Base-by-base conservation (phyloP, 2,329 filamentous ascomycete species). In the Cladosporium velox region DNA sequence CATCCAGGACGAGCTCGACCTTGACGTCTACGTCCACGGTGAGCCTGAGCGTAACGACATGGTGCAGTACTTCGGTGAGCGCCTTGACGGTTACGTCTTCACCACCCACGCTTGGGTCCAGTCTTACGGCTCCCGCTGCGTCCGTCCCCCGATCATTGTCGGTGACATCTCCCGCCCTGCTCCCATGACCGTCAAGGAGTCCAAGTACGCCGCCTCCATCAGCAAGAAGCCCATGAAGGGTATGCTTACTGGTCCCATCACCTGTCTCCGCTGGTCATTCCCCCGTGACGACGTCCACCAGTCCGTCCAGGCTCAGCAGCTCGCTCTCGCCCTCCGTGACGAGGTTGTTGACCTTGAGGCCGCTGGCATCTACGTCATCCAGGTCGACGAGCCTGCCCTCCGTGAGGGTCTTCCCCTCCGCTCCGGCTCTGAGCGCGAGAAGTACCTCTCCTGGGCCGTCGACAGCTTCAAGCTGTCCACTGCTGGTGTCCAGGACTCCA, bases 211-310 rank as follows among this genome's bases (percentile, higher is more conserved):
- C 73, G 94, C 93, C 70, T 93, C 91, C 66, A 88, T 97, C 81
- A 94, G 93, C 80, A 94, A 91, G 86, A 98, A 97, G 89, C 93
- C 95, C 83, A 98, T 99, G 95, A 99, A 99, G 92, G 95, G 95
- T 81, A 99, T 99, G 95, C 89, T 99, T 80, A 99, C 95, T 82
- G 95, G 95, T 68, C 95, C 95, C 75, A 96, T 99, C 85, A 99
- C 95, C 78, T 99, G 95, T 85, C 86, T 99, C 76, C 91, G 95
- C 82, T 99, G 95, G 95, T 99, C 95, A 69, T 99, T 98, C 92
- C 95, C 95, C 76, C 95, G 95, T 91, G 94, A 97, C 79, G 95
- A 99, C 79, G 91, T 99, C 70, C 95, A 99, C 87, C 95, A 99
- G 87, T 97, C 93, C 67, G 90, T 98, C 77, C 95, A 99, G 86